Base-by-base conservation (phyloP, 2,329 filamentous ascomycete species). In the Trichoderma sp. region DNA sequence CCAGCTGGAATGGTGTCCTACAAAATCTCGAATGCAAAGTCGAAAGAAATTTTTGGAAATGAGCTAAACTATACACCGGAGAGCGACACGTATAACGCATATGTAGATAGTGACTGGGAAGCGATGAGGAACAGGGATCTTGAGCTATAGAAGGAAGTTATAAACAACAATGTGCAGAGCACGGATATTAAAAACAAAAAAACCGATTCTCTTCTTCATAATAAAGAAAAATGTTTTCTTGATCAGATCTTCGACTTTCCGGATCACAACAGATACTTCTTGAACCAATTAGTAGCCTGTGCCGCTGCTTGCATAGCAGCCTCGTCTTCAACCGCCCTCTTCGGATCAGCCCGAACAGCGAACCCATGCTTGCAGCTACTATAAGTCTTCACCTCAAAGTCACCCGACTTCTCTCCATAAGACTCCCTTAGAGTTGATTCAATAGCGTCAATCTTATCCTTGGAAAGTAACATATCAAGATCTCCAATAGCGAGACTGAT, bases 211-310 rank as follows among this genome's bases (percentile, higher is more conserved):
- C n/a, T 50, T 50, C 43, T 12, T 12, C 43, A 11, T 11, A 11
- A 3, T 20, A 20, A 47, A 11, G 2, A 47, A 20, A n/a, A 20
- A 47, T 9, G 3, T 43, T 43, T 43, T 11, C n/a, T n/a, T 1
- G 4, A 20, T 9, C n/a, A 2, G 20, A 94, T 23, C 0, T 53
- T 53, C 20, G 9, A 53, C 20, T 3, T 12, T 23, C n/a, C 11
- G 3, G 13, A 53, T 53, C 47, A 53, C n/a, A 23, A 1, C 32
- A 69, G 23, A 50, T 64, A 20, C 5, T 64, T 64, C 15, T 15
- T 50, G 3, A 64, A 64, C 62, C 62, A 64, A 20, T 32, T 12
- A 3, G 12, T 26, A 1, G 62, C 62, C n/a, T 64, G 62, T 50
- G 23, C 17, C 43, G 62, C 62, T 64, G 62, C 62, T 23, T 50